Evolutionary conservation across 1,139 yeast genomes (phyloP).

Genomic region (Scheffersomyces insectosa): DNA sequence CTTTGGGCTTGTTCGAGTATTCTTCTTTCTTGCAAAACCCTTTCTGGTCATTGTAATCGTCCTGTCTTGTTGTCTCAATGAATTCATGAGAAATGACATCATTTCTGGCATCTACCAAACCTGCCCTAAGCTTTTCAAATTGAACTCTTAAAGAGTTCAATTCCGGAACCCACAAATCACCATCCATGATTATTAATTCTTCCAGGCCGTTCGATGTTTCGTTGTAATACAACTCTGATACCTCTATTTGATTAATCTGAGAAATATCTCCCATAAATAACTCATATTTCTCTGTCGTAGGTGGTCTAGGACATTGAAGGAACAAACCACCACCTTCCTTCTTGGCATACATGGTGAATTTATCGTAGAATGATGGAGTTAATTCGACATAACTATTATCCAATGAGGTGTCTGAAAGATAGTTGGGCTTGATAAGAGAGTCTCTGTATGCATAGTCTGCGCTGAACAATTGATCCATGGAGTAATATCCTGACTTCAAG

Average conservation of each 20-base stretch:
- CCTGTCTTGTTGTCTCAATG: conserved; percentile 17
- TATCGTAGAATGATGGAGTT: conserved; percentile 26
- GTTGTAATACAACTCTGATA: conserved; percentile 21
- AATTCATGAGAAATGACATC: conserved; percentile 24
- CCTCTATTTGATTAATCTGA: conserved; percentile 21
- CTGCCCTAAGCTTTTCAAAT: conserved; percentile 37
- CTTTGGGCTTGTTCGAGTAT: conserved; percentile 15
- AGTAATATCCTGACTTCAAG: conserved; percentile 33
- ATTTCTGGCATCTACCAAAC: conserved; percentile 32
- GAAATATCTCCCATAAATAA: conserved; percentile 36
- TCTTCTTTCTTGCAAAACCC: conserved; percentile 15
- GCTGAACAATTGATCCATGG: conserved; percentile 39
- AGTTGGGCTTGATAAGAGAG: conserved; percentile 39
- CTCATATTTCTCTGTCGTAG: conserved; percentile 30
- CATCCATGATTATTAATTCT: conserved; percentile 11
- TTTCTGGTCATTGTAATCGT: conserved; percentile 7
- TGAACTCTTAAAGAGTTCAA: conserved; percentile 35
- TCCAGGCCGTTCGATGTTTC: conserved; percentile 3
- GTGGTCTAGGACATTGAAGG: conserved; percentile 25
- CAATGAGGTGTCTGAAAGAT: conserved; percentile 20
- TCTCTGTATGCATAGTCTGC: conserved; percentile 35
- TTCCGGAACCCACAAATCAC: conserved; percentile 38
- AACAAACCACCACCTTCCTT: conserved; percentile 6
- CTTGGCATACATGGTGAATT: conserved; percentile 26
- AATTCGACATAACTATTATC: conserved; percentile 36